Evolutionary conservation across 352 stramenopile species (phyloP).

Genomic region (Globisporangium nodosum): DNA sequence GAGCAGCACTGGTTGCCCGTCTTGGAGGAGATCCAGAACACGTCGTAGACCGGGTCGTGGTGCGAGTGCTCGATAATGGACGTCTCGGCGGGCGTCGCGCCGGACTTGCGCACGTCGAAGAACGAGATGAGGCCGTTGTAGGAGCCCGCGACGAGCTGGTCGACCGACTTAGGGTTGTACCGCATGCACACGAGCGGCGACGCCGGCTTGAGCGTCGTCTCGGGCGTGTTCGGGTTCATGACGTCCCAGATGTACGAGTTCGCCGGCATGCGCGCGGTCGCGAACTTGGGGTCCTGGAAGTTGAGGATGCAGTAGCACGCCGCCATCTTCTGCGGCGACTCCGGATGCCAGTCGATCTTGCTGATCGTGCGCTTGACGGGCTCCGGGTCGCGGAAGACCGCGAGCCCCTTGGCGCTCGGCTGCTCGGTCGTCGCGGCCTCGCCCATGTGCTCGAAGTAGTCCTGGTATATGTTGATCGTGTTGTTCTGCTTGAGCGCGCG

Average conservation of each 20-base stretch:
- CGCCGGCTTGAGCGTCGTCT: constrained; percentile 89
- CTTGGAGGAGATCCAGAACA: constrained; percentile 96
- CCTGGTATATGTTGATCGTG: constrained; percentile 98
- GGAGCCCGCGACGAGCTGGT: constrained; percentile 93
- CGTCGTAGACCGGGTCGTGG: constrained; percentile 96
- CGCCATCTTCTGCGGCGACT: constrained; percentile 93
- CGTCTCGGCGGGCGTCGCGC: constrained; percentile 82
- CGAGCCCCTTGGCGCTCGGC: constrained; percentile 94
- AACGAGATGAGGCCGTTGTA: constrained; percentile 97
- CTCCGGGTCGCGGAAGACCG: constrained; percentile 96
- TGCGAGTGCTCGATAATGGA: constrained; percentile 96
- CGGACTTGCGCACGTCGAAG: constrained; percentile 94
- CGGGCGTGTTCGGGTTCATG: constrained; percentile 95
- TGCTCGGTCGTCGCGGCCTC: constrained; percentile 92
- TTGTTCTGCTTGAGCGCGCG: constrained; percentile 97
- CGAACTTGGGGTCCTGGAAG: constrained; percentile 95
- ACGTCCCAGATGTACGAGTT: constrained; percentile 97
- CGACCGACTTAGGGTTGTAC: constrained; percentile 96
- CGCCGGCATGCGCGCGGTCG: constrained; percentile 62
- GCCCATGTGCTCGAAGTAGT: constrained; percentile 92
- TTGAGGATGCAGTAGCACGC: constrained; percentile 96
- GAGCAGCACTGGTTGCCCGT: constrained; percentile 95
- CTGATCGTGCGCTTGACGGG: constrained; percentile 91
- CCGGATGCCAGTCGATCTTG: constrained; percentile 97
- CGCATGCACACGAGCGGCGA: constrained; percentile 89